These are phyloP conservation scores for Leptomonas pyrrhocoris DNA, from an alignment of 208 protist genomes.

Conservation along the genomic window DNA sequence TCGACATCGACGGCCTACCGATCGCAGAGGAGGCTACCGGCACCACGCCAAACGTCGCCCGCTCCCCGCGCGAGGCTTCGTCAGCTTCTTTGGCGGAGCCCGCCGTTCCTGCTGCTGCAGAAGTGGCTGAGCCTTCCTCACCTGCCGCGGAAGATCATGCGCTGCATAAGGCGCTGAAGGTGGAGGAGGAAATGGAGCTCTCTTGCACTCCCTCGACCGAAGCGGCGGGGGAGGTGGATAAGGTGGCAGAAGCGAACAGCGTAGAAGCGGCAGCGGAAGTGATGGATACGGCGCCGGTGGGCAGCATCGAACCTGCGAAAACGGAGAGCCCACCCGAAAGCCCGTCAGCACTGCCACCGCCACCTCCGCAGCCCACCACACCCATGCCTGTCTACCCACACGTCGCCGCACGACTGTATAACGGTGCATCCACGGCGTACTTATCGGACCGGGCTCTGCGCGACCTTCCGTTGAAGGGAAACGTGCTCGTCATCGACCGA, in stretches of 20 bases:
- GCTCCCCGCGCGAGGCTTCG: no score
- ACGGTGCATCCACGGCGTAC: constrained; percentile 26
- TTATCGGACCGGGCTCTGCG: constrained; percentile 34
- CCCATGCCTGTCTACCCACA: constrained; percentile 22
- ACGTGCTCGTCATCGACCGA: constrained; percentile 47
- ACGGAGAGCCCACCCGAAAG: not conserved
- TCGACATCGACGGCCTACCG: constrained; percentile 27
- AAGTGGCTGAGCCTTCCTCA: no score
- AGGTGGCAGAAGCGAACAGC: not conserved
- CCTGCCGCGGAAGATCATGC: no score
- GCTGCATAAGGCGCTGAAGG: no score
- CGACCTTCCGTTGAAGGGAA: constrained; percentile 37
- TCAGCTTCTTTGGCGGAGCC: no score
- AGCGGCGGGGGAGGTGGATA: no score
- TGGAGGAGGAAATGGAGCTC: no score
- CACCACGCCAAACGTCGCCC: not conserved
- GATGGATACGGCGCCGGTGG: not conserved
- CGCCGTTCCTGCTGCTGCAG: no score
- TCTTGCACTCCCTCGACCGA: no score
- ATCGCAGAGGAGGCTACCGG: not conserved
- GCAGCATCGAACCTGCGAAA: not conserved
- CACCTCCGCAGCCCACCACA: constrained; percentile 7
- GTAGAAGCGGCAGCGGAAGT: not conserved
- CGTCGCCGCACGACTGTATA: constrained; percentile 24
- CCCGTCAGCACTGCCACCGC: not conserved